Base-by-base conservation (phyloP, 2,329 filamentous ascomycete species). In the Pyricularia pennisetigena region DNA sequence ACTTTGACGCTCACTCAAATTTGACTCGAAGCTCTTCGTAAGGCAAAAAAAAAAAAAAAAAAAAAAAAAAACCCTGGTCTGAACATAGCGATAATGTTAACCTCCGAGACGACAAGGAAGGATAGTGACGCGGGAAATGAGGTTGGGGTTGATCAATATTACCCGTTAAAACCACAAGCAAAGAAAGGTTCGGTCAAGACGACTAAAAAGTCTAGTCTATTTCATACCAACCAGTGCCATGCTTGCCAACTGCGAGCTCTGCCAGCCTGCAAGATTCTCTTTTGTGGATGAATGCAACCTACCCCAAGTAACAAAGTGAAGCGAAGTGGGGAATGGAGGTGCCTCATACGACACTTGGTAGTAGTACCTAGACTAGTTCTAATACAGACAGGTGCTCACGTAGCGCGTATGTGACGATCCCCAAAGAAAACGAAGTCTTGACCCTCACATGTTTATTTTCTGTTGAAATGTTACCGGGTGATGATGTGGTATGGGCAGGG, bases 401-500 rank as follows among this genome's bases (percentile, higher is more conserved):
- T 28, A 61, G n/a, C 23, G n/a, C 24, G 57, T 61, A 24, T 62
- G 59, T 28, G 26, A 26, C 57, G 24, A 23, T 62, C 59, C 26
- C 59, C 59, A 4, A 29, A 16, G 24, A 23, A 62, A 62, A 62
- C 59, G 24, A 28, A 9, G 14, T 29, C 24, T 62, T 16, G 59
- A 16, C 26, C 59, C 59, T 62, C 26, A 23, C 59, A 28, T 28
- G 4, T 62, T 29, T 28, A 7, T 62, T 23, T 49, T 7, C 14
- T 49, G 32, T 49, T 49, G 1, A 49, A 49, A 29, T 62, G n/a
- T 16, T 62, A 3, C 59, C 23, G 10, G 24, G 59, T 23, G 59
- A 62, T 62, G 59, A 62, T 62, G 59, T 62, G 59, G 24, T 62
- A 62, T 62, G 59, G 10, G 59, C 59, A 62, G 23, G 59, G 59